Base-by-base conservation (phyloP, 257 asterid species). In the Gentiana macrophylla region DNA sequence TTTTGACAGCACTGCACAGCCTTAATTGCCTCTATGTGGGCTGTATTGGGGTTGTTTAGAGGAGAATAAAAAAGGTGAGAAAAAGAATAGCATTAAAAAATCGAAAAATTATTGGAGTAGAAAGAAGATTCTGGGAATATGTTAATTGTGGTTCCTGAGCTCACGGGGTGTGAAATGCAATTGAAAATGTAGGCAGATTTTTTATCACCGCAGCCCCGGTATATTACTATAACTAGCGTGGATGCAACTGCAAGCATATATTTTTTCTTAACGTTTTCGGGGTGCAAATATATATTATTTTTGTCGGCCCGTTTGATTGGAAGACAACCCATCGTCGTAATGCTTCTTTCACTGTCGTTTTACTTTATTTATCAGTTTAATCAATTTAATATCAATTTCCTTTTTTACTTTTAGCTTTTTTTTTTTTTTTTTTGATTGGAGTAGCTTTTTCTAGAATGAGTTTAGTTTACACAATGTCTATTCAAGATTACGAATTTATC, bases 121-220 rank as follows among this genome's bases (percentile, higher is more conserved):
- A 69, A 59, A 64, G 79, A 70, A 83, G 90, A 81, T 86, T 79
- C 86, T 58, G 41, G 53, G 76, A 62, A 74, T 69, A 70, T 74
- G 62, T 59, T 61, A 34, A 10, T 15, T 15, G 58, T 43, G 65
- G 65, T 5, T 8, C 35, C 5, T 38, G 51, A n/a, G 46, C 7
- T 5, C 11, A 37, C 7, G 49, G n/a, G 36, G 8, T 15, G 24
- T 3, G 38, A 3, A 38, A 43, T 9, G 44, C 32, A 3, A 56
- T 8, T 8, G 34, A 11, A 34, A 33, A 57, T 37, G 33, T 11
- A 6, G 35, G 33, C 2, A 24, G 1, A 34, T 52, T 32, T 33
- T 7, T 57, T 45, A 15, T n/a, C 3, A 41, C 24, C 33, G 1
- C 3, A 54, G 60, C 53, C 44, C 53, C 35, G 37, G n/a, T 5